Base-by-base conservation (phyloP, 176 grass and related monocot genomes). In the Avena sativa region DNA sequence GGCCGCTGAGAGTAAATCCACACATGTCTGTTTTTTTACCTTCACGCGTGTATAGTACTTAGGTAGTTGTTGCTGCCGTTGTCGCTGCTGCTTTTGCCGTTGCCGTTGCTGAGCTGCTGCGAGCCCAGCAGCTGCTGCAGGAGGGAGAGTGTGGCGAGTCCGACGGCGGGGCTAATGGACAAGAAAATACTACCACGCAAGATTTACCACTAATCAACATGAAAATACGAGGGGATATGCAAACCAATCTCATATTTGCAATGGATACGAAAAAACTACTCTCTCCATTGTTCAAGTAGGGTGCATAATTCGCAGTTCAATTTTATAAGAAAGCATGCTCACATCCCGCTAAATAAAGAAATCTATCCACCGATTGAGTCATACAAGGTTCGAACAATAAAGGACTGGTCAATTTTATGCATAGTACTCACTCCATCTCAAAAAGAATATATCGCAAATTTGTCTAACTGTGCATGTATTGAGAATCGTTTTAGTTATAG, bases 71-170 rank as follows among this genome's bases (percentile, higher is more conserved):
- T 40, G 66, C 16, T 70, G 16, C 36, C 36, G 13, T 10, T 69
- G 15, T 64, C 23, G 12, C 12, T 67, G 25, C 11, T 9, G 59
- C n/a, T 40, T 40, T 9, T 59, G 19, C 8, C 0, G 25, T 17
- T 78, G 9, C 8, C 49, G 17, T 71, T 40, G 67, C 25, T 44
- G 21, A 88, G 46, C 9, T 76, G 13, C 12, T 67, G 20, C 12
- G 26, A 4, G 58, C 49, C 61, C 73, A 79, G 26, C 5, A 84
- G 20, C 81, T 53, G 38, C 21, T 89, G 52, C 74, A 62, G 26
- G 13, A 28, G 55, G 34, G 28, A 38, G 0, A 88, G 74, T 19
- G 14, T 7, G 4, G 26, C 13, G 3, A 64, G 52, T 8, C 20
- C 40, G 0, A 84, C 20, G 1, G 64, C n/a, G 3, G 74, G 19